phyloP scores from a whole-genome alignment of 1,139 yeast species.

The Yamadazyma taylorii region DNA sequence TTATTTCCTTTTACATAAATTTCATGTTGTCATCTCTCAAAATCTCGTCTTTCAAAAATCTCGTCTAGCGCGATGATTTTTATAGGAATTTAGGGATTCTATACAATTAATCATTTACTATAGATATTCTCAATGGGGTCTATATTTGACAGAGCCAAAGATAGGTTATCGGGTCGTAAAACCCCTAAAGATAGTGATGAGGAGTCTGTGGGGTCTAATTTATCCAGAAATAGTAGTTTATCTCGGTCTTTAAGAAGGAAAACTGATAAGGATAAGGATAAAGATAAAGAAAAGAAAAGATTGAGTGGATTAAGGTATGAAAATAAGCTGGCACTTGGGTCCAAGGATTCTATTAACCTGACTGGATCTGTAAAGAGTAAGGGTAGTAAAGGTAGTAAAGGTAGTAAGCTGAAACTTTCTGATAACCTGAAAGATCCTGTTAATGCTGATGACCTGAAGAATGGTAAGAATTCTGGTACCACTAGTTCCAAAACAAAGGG shows the following conservation, averaged over 20 bases:
- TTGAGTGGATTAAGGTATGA: conserved; percentile 17
- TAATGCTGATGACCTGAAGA: background rate
- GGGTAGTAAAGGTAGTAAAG: too few relatives aligned
- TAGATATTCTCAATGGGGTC: conserved; percentile 12
- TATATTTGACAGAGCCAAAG: conserved; percentile 12
- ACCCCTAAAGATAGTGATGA: conserved; percentile 6
- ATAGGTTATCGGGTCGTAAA: conserved; percentile 8
- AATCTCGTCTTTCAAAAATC: too few relatives aligned
- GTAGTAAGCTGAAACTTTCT: conserved; percentile 3
- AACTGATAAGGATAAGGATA: conserved; percentile 10
- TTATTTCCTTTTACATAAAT: background rate
- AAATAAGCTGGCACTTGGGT: conserved; percentile 8
- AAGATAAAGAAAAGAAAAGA: conserved; percentile 16
- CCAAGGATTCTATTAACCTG: conserved; percentile 15
- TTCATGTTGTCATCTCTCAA: too few relatives aligned
- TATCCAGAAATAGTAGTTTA: conserved; percentile 10
- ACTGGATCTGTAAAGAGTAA: conserved; percentile 5
- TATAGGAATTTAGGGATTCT: background rate
- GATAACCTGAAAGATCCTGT: background rate
- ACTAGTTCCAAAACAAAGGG: background rate
- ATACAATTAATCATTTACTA: background rate
- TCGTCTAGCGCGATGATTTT: too few relatives aligned
- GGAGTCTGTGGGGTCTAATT: conserved; percentile 6
- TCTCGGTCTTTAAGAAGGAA: conserved; percentile 10
- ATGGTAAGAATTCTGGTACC: background rate